Conservation (phyloP, 1,284 basidiomycete species). For the Coniophora puteana region DNA sequence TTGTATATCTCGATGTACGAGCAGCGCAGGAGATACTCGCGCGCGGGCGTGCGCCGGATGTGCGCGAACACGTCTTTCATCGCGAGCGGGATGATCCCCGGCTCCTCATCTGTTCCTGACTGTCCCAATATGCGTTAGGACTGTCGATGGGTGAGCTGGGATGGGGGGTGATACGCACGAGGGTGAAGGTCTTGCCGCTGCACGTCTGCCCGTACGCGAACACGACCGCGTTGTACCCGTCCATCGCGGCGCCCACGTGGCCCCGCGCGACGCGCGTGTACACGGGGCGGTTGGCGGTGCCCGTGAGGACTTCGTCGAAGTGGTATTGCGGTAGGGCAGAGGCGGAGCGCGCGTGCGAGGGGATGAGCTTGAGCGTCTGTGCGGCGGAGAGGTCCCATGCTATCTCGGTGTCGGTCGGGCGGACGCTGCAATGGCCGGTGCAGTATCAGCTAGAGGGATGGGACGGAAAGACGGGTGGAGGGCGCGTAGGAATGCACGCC, state of each 20-base stretch:
- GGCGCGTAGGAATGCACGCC: slow-evolving; percentile 17
- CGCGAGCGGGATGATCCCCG: slow-evolving; percentile 92
- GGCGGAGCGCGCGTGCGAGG: slow-evolving; percentile 48
- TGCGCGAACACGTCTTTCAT: slow-evolving; percentile 83
- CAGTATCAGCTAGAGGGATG: too few species aligned
- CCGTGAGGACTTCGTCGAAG: slow-evolving; percentile 79
- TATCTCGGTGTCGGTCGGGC: slow-evolving; percentile 52
- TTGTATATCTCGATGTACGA: slow-evolving; percentile 98
- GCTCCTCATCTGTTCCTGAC: slow-evolving; percentile 73
- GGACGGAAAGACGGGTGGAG: slow-evolving; percentile 2
- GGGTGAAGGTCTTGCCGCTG: slow-evolving; percentile 91
- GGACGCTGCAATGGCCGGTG: too few species aligned
- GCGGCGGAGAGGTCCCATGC: slow-evolving; percentile 52
- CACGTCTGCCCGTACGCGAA: slow-evolving; percentile 93
- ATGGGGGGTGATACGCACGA: slow-evolving; percentile 38
- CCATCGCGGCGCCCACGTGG: slow-evolving; percentile 91
- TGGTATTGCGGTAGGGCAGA: slow-evolving; percentile 50
- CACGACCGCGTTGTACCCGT: slow-evolving; percentile 93
- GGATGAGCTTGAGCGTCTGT: slow-evolving; percentile 56
- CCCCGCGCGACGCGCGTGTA: slow-evolving; percentile 84
- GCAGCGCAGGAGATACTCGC: slow-evolving; percentile 92
- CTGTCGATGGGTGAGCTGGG: not conserved
- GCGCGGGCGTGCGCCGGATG: slow-evolving; percentile 66
- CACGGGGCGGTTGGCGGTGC: slow-evolving; percentile 80
- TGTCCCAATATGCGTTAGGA: slow-evolving; percentile 2